Conservation (phyloP, 345 rosid species). For the Moricandia arvensis region DNA sequence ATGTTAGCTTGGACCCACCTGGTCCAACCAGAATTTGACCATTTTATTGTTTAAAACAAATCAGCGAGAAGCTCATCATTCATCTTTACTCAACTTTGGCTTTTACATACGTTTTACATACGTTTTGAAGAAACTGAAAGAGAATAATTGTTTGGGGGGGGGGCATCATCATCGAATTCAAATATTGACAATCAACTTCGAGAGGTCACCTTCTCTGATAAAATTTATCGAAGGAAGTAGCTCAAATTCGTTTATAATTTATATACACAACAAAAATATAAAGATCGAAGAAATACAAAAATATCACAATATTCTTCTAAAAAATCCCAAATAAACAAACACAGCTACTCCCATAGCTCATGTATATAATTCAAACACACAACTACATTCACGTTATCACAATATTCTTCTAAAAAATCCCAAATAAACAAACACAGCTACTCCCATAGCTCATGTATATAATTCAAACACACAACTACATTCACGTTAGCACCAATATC, state of each 20-base stretch:
- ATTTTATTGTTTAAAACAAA: neutral
- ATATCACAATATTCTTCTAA: too few relatives aligned
- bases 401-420: too few relatives aligned
- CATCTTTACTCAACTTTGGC: neutral
- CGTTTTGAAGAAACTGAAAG: neutral
- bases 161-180: neutral
- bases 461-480: too few relatives aligned
- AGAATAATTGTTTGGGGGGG: neutral
- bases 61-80: neutral
- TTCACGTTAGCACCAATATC: too few relatives aligned
- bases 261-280: too few relatives aligned
- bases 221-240: neutral
- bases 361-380: too few relatives aligned
- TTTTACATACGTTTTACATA: neutral
- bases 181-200: neutral
- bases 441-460: too few relatives aligned
- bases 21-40: neutral
- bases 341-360: too few relatives aligned
- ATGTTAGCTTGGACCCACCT: neutral
- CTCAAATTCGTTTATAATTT: neutral
- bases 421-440: too few relatives aligned
- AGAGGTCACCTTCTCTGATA: neutral
- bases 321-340: too few relatives aligned
- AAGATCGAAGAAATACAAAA: too few relatives aligned
- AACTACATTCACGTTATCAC: too few relatives aligned